Base-by-base conservation (phyloP, 441 rosid genomes). In the Metrosideros polymorpha region DNA sequence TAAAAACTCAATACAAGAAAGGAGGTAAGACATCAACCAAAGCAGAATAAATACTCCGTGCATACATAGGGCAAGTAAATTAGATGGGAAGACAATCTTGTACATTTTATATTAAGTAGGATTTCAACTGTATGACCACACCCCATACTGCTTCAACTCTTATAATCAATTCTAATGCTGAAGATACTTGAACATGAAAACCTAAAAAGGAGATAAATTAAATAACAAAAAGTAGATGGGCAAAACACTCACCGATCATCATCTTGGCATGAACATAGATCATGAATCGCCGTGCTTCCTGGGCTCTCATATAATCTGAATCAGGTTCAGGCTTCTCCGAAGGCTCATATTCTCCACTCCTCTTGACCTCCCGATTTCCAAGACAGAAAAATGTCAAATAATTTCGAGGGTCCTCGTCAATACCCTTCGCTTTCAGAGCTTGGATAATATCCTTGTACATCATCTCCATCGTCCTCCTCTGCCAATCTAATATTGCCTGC, bases 401-500 rank as follows among this genome's bases (percentile, higher is more conserved):
- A 94, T 93, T 94, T 84, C 99, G 91, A 22, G 99, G 99, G 90
- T 98, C 97, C 79, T 95, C 99, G 82, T 87, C 93, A 43, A 89
- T 84, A 9, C 98, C 98, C 87, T 94, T 92, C 3, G 95, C 97
- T 84, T 84, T 89, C 56, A 98, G 98, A 27, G 99, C 98, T 90
- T 94, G 92, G 63, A 92, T 79, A 82, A 98, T 54, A 86, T 98
- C 98, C 85, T 88, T 94, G 88, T 98, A 98, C 99, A 98, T 98
- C 99, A 96, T 96, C 85, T 96, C 98, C 99, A 97, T 88, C n/a
- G 99, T 97, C 92, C 99, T 95, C 89, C 82, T 95, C 94, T 97
- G 99, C 99, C 98, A 98, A 87, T 98, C 99, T 82, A 98, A 90
- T 88, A 98, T 98, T 71, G 99, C 99, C 90, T 95, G 99, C 89